Base-by-base conservation (phyloP, 2,329 filamentous ascomycete genomes). In the Uncinocarpus reesii region DNA sequence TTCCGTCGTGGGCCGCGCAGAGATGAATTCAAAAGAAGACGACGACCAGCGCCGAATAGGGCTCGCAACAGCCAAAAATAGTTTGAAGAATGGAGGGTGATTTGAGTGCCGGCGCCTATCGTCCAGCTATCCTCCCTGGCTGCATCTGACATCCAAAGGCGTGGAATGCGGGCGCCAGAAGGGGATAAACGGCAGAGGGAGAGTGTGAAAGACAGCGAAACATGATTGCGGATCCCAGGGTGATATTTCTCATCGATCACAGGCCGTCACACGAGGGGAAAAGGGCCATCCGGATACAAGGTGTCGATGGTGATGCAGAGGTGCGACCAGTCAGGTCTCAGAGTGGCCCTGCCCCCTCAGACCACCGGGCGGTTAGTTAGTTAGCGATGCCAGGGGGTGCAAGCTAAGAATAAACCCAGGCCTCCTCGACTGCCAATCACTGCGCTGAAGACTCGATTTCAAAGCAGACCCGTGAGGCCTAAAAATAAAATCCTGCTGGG, bases 301-400 rank as follows among this genome's bases (percentile, higher is more conserved):
- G 20, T 16, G 24, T 32, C 44, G 4, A 40, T 34, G 34, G 18
- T 47, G 45, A 41, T 26, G 45, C 45, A 47, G 45, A 47, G 16
- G 45, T 47, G 45, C 37, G 45, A 47, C 45, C 45, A 47, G 45
- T 41, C 36, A 47, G 28, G 45, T 47, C 37, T 47, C 45, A 47
- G 45, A 41, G 20, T 21, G 36, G 10, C 45, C 23, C 24, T 40
- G 28, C 24, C 23, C 24, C 24, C 23, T 23, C 8, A 7, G 5
- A 13, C 2, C 21, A 15, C 4, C 4, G n/a, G 38, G 38, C 38
- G 38, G 38, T 15, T 29, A 28, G n/a, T n/a, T n/a, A n/a, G n/a
- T n/a, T n/a, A n/a, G n/a, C n/a, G n/a, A n/a, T n/a, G n/a, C n/a
- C n/a, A n/a, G n/a, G n/a, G n/a, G n/a, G n/a, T n/a, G n/a, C n/a